These are phyloP conservation scores for Purpureocillium lavendulum DNA, from an alignment of 2,329 filamentous ascomycete species.

Conservation along the genomic window DNA sequence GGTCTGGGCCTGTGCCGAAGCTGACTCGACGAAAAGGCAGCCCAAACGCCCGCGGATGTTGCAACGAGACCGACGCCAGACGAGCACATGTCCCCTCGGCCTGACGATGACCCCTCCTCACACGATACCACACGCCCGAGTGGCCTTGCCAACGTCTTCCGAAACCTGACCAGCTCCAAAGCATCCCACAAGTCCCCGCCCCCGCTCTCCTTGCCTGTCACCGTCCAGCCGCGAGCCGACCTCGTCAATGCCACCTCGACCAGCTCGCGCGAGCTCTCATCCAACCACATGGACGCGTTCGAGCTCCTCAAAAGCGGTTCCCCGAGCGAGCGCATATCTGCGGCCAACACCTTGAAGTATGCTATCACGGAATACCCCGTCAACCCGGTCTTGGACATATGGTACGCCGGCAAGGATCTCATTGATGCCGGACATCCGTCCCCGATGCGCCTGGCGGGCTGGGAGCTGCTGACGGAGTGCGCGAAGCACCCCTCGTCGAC, in stretches of 20 bases:
- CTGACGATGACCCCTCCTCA: slow-evolving; percentile 46
- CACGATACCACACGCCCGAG: slow-evolving; percentile 47
- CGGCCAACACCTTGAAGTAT: slow-evolving; percentile 47
- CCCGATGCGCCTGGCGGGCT: slow-evolving; percentile 49
- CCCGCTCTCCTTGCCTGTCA: slow-evolving; percentile 28
- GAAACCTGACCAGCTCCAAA: slow-evolving; percentile 49
- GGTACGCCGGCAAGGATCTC: slow-evolving; percentile 58
- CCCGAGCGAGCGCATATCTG: slow-evolving; percentile 44
- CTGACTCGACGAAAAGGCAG: slow-evolving; percentile 2
- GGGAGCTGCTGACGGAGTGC: slow-evolving; percentile 58
- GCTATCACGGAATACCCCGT: slow-evolving; percentile 51
- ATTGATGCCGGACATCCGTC: slow-evolving; percentile 48
- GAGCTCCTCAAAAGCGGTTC: slow-evolving; percentile 45
- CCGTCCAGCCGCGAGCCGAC: slow-evolving; percentile 32
- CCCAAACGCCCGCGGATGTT: neutral
- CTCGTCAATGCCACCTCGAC: slow-evolving; percentile 33
- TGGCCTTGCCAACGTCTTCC: slow-evolving; percentile 56
- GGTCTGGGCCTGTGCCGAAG: neutral
- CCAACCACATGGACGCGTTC: slow-evolving; percentile 45
- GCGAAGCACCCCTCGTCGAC: slow-evolving; percentile 54
- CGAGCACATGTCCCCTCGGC: slow-evolving; percentile 52
- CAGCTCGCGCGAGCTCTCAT: slow-evolving; percentile 34
- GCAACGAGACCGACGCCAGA: slow-evolving; percentile 8
- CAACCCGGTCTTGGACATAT: slow-evolving; percentile 52
- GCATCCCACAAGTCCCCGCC: slow-evolving; percentile 40